Evolutionary conservation across 2,329 filamentous ascomycete genomes (phyloP).

Genomic region (Daldinia sp.): DNA sequence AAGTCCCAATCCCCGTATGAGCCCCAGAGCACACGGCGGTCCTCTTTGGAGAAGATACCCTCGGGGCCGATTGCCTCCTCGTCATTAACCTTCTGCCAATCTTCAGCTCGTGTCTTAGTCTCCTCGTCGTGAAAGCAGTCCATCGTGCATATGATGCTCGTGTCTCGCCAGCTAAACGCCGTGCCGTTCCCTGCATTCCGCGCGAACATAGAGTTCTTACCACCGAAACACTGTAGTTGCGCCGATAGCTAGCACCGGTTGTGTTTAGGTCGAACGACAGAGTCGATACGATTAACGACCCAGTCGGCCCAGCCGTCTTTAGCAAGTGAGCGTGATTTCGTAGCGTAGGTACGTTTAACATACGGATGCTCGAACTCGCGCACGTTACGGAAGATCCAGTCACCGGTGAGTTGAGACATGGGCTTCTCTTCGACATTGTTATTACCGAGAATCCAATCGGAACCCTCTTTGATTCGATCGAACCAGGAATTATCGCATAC

Average conservation of each 20-base stretch:
- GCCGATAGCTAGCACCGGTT: slow-evolving; percentile 54
- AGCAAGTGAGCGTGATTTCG: slow-evolving; percentile 52
- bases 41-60: slow-evolving; percentile 51
- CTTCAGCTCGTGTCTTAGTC: slow-evolving; percentile 47
- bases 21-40: slow-evolving; percentile 53
- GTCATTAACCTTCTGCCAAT: slow-evolving; percentile 56
- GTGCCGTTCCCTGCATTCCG: slow-evolving; percentile 56
- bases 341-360: slow-evolving; percentile 56
- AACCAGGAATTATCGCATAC: slow-evolving; percentile 48
- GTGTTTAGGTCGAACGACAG: slow-evolving; percentile 48
- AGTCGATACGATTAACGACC: slow-evolving; percentile 50
- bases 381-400: slow-evolving; percentile 56
- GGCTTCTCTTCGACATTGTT: slow-evolving; percentile 49
- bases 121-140: slow-evolving; percentile 56
- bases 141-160: slow-evolving; percentile 49
- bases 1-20: slow-evolving; percentile 52
- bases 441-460: slow-evolving; percentile 49
- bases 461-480: slow-evolving; percentile 49
- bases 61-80: slow-evolving; percentile 42
- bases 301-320: slow-evolving; percentile 52
- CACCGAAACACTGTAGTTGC: slow-evolving; percentile 57
- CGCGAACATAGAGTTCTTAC: slow-evolving; percentile 52
- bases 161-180: slow-evolving; percentile 58
- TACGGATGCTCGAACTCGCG: slow-evolving; percentile 60
- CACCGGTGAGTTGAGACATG: slow-evolving; percentile 55